phyloP scores from a whole-genome alignment of 305 asterid genomes.

The Petunia hybrid region DNA sequence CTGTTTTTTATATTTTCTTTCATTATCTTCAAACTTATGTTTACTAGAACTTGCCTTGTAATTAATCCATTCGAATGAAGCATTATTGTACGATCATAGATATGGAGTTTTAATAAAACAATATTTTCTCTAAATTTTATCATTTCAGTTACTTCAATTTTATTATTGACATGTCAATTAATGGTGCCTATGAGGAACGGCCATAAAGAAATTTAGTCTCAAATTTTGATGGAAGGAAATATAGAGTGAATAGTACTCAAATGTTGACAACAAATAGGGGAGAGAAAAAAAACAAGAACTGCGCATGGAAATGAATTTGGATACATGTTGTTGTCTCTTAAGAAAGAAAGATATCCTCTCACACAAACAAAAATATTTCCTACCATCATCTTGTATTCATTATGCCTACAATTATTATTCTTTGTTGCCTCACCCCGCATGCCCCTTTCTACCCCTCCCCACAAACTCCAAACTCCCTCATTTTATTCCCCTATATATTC shows the following conservation, averaged over 20 bases:
- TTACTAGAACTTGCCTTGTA: no score
- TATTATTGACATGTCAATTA: no score
- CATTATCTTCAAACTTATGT: no score
- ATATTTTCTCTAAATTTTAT: no score
- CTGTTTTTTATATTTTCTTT: no score
- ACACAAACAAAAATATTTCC: conserved; percentile 34
- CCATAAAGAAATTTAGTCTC: neutral
- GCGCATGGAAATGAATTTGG: conserved; percentile 37
- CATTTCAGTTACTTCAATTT: no score
- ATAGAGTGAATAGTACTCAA: conserved; percentile 8
- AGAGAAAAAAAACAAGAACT: conserved; percentile 22
- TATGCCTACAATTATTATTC: conserved; percentile 77
- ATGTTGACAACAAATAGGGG: neutral
- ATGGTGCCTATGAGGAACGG: no score
- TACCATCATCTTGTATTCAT: conserved; percentile 90
- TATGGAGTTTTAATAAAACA: no score
- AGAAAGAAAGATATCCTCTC: conserved; percentile 50
- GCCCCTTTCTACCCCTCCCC: conserved; percentile 19
- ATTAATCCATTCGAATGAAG: no score
- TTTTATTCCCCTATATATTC: conserved; percentile 41
- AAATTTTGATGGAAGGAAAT: conserved; percentile 1
- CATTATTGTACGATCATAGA: no score
- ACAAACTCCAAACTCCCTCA: conserved; percentile 13
- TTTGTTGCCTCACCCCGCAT: conserved; percentile 62
- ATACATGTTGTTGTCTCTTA: conserved; percentile 60